Evolutionary conservation across 306 rosid species (phyloP), one percentile per base, ranked within the genome.

Genomic region (Gleditsia sinensis): DNA sequence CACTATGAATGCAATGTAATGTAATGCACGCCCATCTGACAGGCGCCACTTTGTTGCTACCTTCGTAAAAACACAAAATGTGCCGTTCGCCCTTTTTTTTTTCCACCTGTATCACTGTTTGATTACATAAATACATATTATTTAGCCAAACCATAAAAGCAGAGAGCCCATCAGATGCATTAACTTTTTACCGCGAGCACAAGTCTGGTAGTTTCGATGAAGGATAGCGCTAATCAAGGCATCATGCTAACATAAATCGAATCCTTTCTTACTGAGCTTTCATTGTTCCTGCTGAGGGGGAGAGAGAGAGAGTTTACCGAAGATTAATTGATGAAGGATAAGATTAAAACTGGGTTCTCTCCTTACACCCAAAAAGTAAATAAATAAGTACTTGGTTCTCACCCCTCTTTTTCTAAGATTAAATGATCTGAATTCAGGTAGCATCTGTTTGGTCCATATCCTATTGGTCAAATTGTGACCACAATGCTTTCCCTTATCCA

Each of bases 21-120:
- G 69, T 40, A 79, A 21, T 28, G 87, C 90, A 88, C 88, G 93
- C 90, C 77, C 68, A 61, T 80, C 88, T 88, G 93, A 81, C 87
- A 88, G 19, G 24, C 69, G 48, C 77, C 74, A 72, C 86, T 86
- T 84, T 88, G 81, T 46, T 83, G 84, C 80, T 10, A 73, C 88
- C 82, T 71, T 72, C 42, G 23, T 30, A n/a, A n/a, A n/a, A n/a
- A n/a, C n/a, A n/a, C n/a, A n/a, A n/a, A n/a, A n/a, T n/a, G n/a
- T n/a, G n/a, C n/a, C n/a, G n/a, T n/a, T n/a, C n/a, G n/a, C n/a
- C n/a, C n/a, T n/a, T n/a, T n/a, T n/a, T n/a, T n/a, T n/a, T n/a
- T n/a, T n/a, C n/a, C n/a, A n/a, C n/a, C n/a, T n/a, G n/a, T n/a
- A n/a, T n/a, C n/a, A n/a, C n/a, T n/a, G n/a, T n/a, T n/a, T n/a